Conservation (phyloP, 169 alveolate species). For the Plasmodium coatneyi region DNA sequence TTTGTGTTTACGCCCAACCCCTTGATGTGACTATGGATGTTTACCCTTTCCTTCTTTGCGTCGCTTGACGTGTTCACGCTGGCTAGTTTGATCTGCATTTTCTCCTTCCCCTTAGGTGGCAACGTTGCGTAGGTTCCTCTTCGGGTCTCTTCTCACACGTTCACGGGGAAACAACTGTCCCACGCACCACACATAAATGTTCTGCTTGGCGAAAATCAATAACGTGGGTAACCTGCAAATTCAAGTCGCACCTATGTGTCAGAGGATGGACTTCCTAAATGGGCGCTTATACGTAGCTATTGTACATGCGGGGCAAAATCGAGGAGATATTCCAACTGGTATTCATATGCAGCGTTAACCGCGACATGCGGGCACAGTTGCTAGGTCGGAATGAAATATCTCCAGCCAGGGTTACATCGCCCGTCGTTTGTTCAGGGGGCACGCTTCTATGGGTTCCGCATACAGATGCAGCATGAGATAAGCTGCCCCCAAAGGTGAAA, state of each 20-base stretch:
- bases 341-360: background rate
- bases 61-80: constrained; percentile 39
- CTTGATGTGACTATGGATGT: constrained; percentile 98
- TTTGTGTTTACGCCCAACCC: constrained; percentile 98
- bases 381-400: background rate
- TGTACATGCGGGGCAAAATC: background rate
- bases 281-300: background rate
- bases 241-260: background rate
- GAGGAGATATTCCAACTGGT: background rate
- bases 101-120: background rate
- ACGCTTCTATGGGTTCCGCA: background rate
- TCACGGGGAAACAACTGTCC: background rate
- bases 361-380: background rate
- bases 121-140: background rate
- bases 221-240: background rate
- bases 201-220: background rate
- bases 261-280: background rate
- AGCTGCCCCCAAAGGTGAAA: background rate
- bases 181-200: background rate
- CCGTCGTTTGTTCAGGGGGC: background rate
- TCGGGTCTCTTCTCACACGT: background rate
- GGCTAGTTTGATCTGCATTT: constrained; percentile 47
- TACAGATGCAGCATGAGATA: background rate
- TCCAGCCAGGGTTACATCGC: background rate
- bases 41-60: constrained; percentile 89